Percentiles rank a stretch among this genome's conserved stretches.
Conservation (phyloP, 2,329 filamentous ascomycete species). For the Periconia sp. region DNA sequence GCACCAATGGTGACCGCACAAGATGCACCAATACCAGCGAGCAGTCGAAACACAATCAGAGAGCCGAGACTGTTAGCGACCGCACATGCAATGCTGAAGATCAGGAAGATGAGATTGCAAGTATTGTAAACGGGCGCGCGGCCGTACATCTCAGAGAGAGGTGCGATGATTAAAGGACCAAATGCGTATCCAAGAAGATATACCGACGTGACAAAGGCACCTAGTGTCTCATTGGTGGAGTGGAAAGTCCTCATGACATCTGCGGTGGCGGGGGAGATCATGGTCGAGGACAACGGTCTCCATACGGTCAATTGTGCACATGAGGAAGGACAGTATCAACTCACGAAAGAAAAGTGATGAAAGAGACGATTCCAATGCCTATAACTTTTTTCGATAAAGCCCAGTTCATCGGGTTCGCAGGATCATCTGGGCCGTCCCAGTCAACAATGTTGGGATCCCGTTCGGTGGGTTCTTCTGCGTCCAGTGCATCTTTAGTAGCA, state of each 20-base stretch:
- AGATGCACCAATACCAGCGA: slow-evolving; percentile 50
- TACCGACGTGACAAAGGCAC: slow-evolving; percentile 2
- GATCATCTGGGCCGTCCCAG: too few species aligned
- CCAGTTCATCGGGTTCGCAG: slow-evolving; percentile 5
- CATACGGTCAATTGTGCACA: not conserved
- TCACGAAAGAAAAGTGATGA: slow-evolving; percentile 2
- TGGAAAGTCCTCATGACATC: not conserved
- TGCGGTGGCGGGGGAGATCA: slow-evolving; percentile 1
- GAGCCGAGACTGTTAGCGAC: slow-evolving; percentile 51
- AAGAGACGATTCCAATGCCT: not conserved
- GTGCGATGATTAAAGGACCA: slow-evolving; percentile 70
- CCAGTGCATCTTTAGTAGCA: too few species aligned
- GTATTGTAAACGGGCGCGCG: slow-evolving; percentile 42
- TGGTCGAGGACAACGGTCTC: not conserved
- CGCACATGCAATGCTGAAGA: slow-evolving; percentile 50
- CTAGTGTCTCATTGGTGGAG: not conserved
- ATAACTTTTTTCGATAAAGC: not conserved
- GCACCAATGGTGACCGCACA: slow-evolving; percentile 53
- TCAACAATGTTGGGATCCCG: too few species aligned
- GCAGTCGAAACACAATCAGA: slow-evolving; percentile 53
- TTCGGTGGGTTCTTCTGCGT: too few species aligned
- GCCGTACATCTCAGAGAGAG: slow-evolving; percentile 62
- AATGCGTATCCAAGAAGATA: slow-evolving; percentile 64
- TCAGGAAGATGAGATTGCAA: slow-evolving; percentile 44
- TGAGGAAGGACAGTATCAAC: not conserved